Base-by-base conservation (phyloP, 2,329 filamentous ascomycete genomes). In the Cladosporium sp. region DNA sequence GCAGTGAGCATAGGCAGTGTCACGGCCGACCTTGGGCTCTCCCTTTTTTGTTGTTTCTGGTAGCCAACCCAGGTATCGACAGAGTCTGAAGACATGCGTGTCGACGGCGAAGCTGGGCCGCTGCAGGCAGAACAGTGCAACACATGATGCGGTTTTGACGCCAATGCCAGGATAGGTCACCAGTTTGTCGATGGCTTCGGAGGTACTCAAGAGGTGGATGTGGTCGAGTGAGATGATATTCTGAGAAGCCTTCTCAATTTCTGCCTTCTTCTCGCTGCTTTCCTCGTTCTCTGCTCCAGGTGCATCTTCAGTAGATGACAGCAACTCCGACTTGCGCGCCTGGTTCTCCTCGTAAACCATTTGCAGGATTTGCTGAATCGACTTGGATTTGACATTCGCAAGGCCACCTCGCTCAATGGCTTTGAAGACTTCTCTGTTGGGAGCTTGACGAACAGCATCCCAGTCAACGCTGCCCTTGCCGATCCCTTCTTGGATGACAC, bases 391-490 rank as follows among this genome's bases (percentile, higher is more conserved):
- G 13, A 75, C 74, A n/a, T 79, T 77, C 2, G 82, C 84, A 2
- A 91, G 72, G 0, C 89, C 89, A 8, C 86, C 87, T 7, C 71
- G 69, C 57, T 81, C 82, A 61, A 93, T 89, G 0, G 85, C 79
- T 43, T 84, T 70, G 39, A 78, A 79, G n/a, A 93, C 72, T 5
- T 85, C 79, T 33, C 78, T 72, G 4, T 79, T 63, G 1, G 79
- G 66, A 1, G 83, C 79, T 20, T 71, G 66, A 18, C 82, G 78
- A 1, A 91, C 83, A 8, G 79, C 80, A 57, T 88, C 80, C 85
- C 86, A 92, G 62, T 90, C 74, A 7, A 90, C 83, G 49, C 84
- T 87, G 3, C 84, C 84, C 57, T 84, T 82, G 4, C 84, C 85
- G 8, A 84, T 69, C 6, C 85, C 82, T 36, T 78, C 72, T 27